Percentiles rank a stretch among this genome's conserved stretches.
Conservation (phyloP, 2,329 filamentous ascomycete genomes). For the Talaromyces sp. region DNA sequence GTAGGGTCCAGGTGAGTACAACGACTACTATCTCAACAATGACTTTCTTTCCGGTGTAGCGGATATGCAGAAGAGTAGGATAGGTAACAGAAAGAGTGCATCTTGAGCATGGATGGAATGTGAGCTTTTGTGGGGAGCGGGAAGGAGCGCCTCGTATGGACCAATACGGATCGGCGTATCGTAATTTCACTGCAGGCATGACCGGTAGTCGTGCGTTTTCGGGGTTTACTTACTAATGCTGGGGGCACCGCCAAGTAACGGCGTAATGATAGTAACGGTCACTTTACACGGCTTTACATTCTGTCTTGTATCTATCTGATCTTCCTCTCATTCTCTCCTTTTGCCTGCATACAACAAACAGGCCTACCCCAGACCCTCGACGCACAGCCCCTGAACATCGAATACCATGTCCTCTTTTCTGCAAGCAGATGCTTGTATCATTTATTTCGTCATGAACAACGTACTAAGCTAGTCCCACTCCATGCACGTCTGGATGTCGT, state of each 20-base stretch:
- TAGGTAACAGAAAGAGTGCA: not conserved
- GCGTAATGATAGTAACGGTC: not conserved
- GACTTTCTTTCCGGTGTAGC: not conserved
- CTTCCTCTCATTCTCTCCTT: not conserved
- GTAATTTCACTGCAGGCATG: not conserved
- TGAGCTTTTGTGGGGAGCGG: not conserved
- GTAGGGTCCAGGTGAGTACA: not conserved
- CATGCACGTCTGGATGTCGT: constrained; percentile 8
- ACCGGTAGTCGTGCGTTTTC: not conserved
- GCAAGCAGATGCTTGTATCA: not conserved
- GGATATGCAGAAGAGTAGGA: not conserved
- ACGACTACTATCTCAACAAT: not conserved
- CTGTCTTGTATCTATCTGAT: not conserved
- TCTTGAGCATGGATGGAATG: not conserved
- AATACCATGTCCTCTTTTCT: not conserved
- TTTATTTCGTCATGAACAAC: not conserved
- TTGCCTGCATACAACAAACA: not conserved
- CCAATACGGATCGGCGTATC: not conserved
- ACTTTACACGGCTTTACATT: not conserved
- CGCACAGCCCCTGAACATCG: not conserved
- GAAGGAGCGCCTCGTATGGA: not conserved
- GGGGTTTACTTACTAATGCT: not conserved
- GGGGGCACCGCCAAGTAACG: not conserved
- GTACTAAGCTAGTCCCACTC: not conserved
- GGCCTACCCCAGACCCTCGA: not conserved